These are phyloP conservation scores for Colletotrichum phormii DNA, from an alignment of 2,329 filamentous ascomycete species.

Conservation along the genomic window DNA sequence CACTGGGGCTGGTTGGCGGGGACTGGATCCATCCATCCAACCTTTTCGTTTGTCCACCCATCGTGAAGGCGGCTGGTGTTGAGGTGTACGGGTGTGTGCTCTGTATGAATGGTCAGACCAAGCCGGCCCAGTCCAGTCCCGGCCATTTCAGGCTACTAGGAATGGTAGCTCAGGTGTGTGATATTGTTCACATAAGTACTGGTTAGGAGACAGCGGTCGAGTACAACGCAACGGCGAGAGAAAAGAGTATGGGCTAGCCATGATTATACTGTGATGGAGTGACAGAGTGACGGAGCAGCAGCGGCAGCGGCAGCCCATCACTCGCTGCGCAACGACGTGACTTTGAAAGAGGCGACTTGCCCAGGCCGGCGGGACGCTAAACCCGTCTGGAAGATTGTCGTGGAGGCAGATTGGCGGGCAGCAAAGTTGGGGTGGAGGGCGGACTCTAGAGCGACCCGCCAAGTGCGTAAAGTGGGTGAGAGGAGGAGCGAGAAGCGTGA, in stretches of 20 bases:
- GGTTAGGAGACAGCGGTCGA: not conserved
- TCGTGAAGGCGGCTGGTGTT: slow-evolving; percentile 3
- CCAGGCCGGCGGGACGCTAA: slow-evolving; percentile 33
- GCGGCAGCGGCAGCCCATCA: not conserved
- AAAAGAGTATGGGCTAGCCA: not conserved
- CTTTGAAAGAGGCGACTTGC: slow-evolving; percentile 27
- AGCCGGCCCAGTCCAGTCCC: not conserved
- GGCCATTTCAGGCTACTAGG: not conserved
- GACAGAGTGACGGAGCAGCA: not conserved
- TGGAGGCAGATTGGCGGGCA: slow-evolving; percentile 32
- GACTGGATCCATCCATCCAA: slow-evolving; percentile 15
- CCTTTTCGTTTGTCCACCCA: slow-evolving; percentile 7
- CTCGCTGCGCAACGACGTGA: slow-evolving; percentile 19
- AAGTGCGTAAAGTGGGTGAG: slow-evolving; percentile 35
- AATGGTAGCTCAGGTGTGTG: slow-evolving; percentile 12
- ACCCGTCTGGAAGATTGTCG: slow-evolving; percentile 14
- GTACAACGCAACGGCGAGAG: not conserved
- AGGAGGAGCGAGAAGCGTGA: not conserved
- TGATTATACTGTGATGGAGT: not conserved
- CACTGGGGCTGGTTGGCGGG: slow-evolving; percentile 14
- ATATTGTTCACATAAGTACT: slow-evolving; percentile 15
- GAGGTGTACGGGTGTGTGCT: not conserved
- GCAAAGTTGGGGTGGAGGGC: slow-evolving; percentile 17
- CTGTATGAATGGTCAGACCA: not conserved
- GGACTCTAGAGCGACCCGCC: slow-evolving; percentile 27